These are phyloP conservation scores for Fusarium redolens DNA, from an alignment of 2,329 filamentous ascomycete genomes.

Conservation along the genomic window DNA sequence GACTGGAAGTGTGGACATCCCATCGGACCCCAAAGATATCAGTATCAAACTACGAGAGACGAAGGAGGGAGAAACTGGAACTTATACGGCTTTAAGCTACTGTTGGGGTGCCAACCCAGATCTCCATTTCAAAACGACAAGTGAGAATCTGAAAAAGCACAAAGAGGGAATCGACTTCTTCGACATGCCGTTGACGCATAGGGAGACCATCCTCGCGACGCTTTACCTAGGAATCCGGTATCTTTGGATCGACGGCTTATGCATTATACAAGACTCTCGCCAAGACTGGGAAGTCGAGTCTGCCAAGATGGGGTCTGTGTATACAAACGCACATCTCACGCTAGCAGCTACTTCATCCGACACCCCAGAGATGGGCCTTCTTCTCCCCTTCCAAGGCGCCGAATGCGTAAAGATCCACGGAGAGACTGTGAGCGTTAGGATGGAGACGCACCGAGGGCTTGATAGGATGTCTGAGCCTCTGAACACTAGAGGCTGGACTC, in stretches of 20 bases:
- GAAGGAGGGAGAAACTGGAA: not conserved
- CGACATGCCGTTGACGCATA: not conserved
- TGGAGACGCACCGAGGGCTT: not conserved
- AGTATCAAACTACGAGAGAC: not conserved
- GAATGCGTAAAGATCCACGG: not conserved
- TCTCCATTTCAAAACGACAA: not conserved
- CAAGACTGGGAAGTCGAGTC: slow-evolving; percentile 17
- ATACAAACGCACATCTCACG: not conserved
- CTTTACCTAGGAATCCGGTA: not conserved
- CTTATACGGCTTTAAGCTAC: slow-evolving; percentile 10
- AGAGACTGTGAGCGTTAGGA: not conserved
- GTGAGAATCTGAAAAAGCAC: not conserved
- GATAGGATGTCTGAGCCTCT: not conserved
- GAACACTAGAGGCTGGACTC: slow-evolving; percentile 1
- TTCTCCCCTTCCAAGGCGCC: not conserved
- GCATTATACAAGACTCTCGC: slow-evolving; percentile 11
- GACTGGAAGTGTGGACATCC: not conserved
- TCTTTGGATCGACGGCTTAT: slow-evolving; percentile 15
- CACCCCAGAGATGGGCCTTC: slow-evolving; percentile 3
- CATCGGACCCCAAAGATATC: not conserved
- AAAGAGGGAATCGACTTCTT: not conserved
- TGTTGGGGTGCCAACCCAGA: slow-evolving; percentile 7
- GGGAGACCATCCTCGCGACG: not conserved
- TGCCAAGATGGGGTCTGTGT: not conserved
- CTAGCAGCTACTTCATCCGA: not conserved